A percentile compares a stretch with the other conserved stretches of the same genome.
These are phyloP conservation scores for Sanghuangporus baumii DNA, from an alignment of 1,284 basidiomycete species.

Conservation along the genomic window DNA sequence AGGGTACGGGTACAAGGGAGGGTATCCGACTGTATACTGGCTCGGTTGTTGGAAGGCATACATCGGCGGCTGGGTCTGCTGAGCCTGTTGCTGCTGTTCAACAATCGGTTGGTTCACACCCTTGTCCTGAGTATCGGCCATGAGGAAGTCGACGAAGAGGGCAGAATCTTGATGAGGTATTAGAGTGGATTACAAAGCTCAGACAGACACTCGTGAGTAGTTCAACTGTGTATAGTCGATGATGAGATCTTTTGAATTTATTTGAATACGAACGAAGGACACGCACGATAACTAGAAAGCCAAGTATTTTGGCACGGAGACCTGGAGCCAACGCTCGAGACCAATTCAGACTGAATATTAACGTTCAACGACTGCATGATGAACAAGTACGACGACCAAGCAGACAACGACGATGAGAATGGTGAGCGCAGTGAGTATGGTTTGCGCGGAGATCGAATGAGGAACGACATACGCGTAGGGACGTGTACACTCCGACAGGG, in stretches of 20 bases:
- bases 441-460: slow-evolving; percentile 25
- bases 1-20: slow-evolving; percentile 43
- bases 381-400: slow-evolving; percentile 10
- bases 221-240: not conserved
- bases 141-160: not conserved
- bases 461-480: slow-evolving; percentile 18
- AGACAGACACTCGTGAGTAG: not conserved
- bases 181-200: not conserved
- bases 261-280: not conserved
- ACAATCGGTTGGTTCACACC: not conserved
- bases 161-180: not conserved
- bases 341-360: not conserved
- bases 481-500: slow-evolving; percentile 33
- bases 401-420: slow-evolving; percentile 5
- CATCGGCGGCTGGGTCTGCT: slow-evolving; percentile 26
- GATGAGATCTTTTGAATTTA: not conserved
- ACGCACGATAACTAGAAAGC: not conserved
- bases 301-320: slow-evolving; percentile 1
- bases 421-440: not conserved
- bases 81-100: slow-evolving; percentile 23
- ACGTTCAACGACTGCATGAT: not conserved
- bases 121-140: slow-evolving; percentile 12
- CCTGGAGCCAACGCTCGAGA: not conserved
- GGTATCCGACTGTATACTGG: slow-evolving; percentile 42
- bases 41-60: slow-evolving; percentile 40